These are phyloP conservation scores for Fusarium sp. DNA, from an alignment of 2,329 filamentous ascomycete genomes.

Conservation along the genomic window DNA sequence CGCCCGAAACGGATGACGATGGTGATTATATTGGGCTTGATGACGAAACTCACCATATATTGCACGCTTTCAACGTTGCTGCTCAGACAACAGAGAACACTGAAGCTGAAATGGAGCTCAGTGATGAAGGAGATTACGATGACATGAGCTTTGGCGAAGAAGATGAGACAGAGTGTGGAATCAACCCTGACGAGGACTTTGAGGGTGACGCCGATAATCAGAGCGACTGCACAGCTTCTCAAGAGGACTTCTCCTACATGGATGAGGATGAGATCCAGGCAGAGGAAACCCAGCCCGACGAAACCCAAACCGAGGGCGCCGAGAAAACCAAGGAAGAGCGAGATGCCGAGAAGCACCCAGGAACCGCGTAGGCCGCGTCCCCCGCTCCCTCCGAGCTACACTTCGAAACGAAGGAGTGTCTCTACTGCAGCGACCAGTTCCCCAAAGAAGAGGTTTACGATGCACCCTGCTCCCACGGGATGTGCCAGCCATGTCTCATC, in stretches of 20 bases:
- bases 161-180: not conserved
- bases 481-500: not conserved
- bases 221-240: rapidly evolving
- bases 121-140: rapidly evolving
- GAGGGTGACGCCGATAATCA: rapidly evolving
- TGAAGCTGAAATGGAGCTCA: not conserved
- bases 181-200: rapidly evolving
- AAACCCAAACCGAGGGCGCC: not conserved
- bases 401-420: not conserved
- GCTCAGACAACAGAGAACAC: rapidly evolving
- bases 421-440: rapidly evolving
- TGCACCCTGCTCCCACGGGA: not conserved
- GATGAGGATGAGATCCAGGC: rapidly evolving
- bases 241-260: not conserved
- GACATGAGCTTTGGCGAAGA: rapidly evolving
- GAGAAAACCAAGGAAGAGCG: not conserved
- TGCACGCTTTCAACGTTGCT: not conserved
- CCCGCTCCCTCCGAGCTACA: rapidly evolving
- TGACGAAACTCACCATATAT: not conserved
- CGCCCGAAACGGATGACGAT: rapidly evolving
- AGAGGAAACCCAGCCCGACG: rapidly evolving
- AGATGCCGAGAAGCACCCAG: not conserved
- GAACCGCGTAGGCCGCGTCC: rapidly evolving
- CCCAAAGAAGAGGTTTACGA: not conserved
- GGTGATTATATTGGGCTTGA: rapidly evolving